These are phyloP conservation scores for Strombidium stylifer DNA, from an alignment of 73 alveolate species.

Conservation along the genomic window DNA sequence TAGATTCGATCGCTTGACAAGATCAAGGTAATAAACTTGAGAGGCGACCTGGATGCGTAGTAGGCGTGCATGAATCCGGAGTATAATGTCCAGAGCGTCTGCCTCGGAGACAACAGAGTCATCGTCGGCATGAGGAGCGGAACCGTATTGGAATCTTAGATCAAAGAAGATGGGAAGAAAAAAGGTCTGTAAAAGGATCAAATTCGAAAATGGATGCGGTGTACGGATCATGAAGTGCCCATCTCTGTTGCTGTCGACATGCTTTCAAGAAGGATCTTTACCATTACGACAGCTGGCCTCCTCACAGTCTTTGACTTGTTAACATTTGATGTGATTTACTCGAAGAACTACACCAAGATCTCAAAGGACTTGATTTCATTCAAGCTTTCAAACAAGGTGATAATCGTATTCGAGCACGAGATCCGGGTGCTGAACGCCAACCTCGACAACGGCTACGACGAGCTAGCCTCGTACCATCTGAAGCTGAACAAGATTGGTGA, in stretches of 20 bases:
- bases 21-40: slow-evolving; percentile 28
- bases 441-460: slow-evolving; percentile 46
- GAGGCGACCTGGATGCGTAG: slow-evolving; percentile 40
- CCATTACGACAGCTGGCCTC: slow-evolving; percentile 66
- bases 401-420: slow-evolving; percentile 75
- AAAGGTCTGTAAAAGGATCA: slow-evolving; percentile 6
- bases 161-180: slow-evolving; percentile 41
- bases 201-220: slow-evolving; percentile 69
- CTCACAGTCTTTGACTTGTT: slow-evolving; percentile 76
- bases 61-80: slow-evolving; percentile 45
- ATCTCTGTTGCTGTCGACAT: slow-evolving; percentile 60
- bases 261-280: slow-evolving; percentile 44
- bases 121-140: slow-evolving; percentile 85
- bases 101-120: slow-evolving; percentile 74
- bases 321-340: slow-evolving; percentile 59
- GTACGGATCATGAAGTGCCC: slow-evolving; percentile 77
- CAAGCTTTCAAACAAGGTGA: slow-evolving; percentile 68
- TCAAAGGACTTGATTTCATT: slow-evolving; percentile 65
- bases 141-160: slow-evolving; percentile 58
- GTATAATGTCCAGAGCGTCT: slow-evolving; percentile 65
- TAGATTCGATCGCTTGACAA: slow-evolving; percentile 60
- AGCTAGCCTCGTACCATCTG: slow-evolving; percentile 36
- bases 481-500: slow-evolving; percentile 55
- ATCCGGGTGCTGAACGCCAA: slow-evolving; percentile 57
- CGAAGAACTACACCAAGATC: slow-evolving; percentile 56